These are phyloP conservation scores for Colletotrichum sp. DNA, from an alignment of 2,329 filamentous ascomycete species.

Conservation along the genomic window DNA sequence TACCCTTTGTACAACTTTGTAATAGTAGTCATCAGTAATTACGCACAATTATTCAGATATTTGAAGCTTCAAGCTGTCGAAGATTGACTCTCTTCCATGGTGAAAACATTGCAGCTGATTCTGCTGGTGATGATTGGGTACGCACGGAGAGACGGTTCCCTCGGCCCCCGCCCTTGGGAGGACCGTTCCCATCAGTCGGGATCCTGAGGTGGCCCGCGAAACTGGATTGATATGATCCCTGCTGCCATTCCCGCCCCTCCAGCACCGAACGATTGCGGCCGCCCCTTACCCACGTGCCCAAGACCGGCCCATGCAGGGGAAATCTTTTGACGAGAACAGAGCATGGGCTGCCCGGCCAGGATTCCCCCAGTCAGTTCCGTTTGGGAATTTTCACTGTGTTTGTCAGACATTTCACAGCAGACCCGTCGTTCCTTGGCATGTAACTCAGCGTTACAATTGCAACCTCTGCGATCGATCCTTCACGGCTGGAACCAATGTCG, in stretches of 20 bases:
- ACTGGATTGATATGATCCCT: background rate
- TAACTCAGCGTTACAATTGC: background rate
- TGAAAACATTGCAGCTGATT: background rate
- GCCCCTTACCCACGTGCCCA: background rate
- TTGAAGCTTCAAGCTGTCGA: background rate
- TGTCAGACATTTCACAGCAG: background rate
- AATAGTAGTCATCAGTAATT: background rate
- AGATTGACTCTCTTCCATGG: background rate
- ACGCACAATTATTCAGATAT: background rate
- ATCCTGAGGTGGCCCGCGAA: background rate
- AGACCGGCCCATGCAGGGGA: background rate
- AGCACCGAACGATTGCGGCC: background rate
- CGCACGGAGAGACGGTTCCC: background rate
- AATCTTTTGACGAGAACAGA: background rate
- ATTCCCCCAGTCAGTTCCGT: background rate
- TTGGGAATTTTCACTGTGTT: background rate
- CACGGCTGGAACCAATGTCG: background rate
- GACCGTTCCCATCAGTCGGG: background rate
- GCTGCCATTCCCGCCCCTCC: background rate
- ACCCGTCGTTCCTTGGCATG: background rate
- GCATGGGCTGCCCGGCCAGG: background rate
- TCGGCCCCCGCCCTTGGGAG: background rate
- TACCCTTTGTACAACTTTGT: background rate
- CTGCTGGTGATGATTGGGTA: background rate
- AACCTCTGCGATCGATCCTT: background rate